phyloP scores from a whole-genome alignment of 768 basidiomycete species.

The Psilocybe tampanensis region DNA sequence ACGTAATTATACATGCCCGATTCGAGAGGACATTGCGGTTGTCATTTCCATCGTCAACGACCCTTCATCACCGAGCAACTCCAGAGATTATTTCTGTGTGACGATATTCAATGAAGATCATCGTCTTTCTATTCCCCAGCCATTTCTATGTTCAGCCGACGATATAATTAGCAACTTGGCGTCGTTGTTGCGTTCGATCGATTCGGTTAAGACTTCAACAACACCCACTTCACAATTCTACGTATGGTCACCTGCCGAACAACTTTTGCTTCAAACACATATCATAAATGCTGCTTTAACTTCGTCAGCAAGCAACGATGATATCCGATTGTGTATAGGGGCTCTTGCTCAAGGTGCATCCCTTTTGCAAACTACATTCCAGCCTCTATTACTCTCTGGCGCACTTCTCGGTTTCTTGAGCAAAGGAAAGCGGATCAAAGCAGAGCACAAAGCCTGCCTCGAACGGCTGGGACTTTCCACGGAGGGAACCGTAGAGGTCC shows the following conservation, averaged over 20 bases:
- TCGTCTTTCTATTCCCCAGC: conserved; percentile 15
- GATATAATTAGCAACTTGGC: conserved; percentile 40
- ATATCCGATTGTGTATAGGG: conserved; percentile 51
- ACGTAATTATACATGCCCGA: conserved; percentile 48
- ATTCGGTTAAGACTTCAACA: conserved; percentile 17
- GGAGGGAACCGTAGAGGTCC: conserved; percentile 36
- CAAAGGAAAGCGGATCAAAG: conserved; percentile 34
- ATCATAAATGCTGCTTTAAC: conserved; percentile 44
- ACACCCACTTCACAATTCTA: conserved; percentile 45
- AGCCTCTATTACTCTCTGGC: conserved; percentile 48
- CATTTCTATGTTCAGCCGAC: conserved; percentile 27
- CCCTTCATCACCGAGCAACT: conserved; percentile 33
- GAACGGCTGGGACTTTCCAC: conserved; percentile 41
- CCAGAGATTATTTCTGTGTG: conserved; percentile 39
- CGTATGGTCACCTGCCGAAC: conserved; percentile 46
- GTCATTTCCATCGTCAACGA: conserved; percentile 46
- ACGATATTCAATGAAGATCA: conserved; percentile 29
- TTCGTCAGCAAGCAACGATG: conserved; percentile 27
- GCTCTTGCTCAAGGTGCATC: conserved; percentile 50
- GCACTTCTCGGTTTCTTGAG: conserved; percentile 43
- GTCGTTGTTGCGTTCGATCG: conserved; percentile 35
- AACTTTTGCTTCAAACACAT: conserved; percentile 39
- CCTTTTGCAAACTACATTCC: conserved; percentile 49
- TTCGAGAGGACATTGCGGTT: conserved; percentile 45
- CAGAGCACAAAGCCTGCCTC: conserved; percentile 41